Evolutionary conservation across 2,329 filamentous ascomycete genomes (phyloP).

Genomic region (Plectosphaerella plurivora): DNA sequence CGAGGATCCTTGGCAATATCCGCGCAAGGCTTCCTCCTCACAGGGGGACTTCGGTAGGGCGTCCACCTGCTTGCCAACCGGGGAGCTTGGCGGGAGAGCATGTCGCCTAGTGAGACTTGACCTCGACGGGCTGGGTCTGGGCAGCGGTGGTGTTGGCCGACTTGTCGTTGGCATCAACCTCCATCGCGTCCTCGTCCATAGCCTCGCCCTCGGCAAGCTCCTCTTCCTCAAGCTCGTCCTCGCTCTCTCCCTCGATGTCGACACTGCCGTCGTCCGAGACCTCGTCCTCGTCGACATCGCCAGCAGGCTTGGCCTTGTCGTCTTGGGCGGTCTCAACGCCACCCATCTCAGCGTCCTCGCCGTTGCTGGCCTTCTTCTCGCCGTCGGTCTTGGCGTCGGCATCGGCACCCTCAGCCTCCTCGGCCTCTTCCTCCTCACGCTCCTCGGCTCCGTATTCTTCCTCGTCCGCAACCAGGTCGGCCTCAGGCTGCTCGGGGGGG

Average conservation of each 20-base stretch:
- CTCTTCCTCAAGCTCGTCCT: constrained; percentile 66
- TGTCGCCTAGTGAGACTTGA: constrained; percentile 12
- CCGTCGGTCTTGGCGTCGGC: constrained; percentile 39
- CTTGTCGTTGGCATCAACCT: constrained; percentile 40
- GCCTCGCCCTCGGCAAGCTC: constrained; percentile 37
- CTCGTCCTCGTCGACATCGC: constrained; percentile 59
- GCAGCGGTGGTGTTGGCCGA: constrained; percentile 17
- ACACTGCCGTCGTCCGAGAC: constrained; percentile 71
- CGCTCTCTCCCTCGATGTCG: constrained; percentile 73
- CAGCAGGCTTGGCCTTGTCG: constrained; percentile 28
- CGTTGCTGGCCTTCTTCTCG: constrained; percentile 31
- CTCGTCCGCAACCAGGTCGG: constrained; percentile 80
- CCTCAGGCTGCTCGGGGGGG: constrained; percentile 95
- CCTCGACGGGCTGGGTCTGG: constrained; percentile 23
- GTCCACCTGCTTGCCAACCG: no score
- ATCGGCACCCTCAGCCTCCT: constrained; percentile 45
- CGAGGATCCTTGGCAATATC: no score
- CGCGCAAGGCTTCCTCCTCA: no score
- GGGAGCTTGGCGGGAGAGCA: neutral
- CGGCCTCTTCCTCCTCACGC: constrained; percentile 65
- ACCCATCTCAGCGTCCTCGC: constrained; percentile 72
- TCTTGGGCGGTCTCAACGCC: constrained; percentile 50
- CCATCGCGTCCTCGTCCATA: constrained; percentile 40
- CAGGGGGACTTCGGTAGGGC: no score
- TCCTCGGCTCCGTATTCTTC: constrained; percentile 90